phyloP scores from a whole-genome alignment of 371 early-diverging fungal genomes.

The Cokeromyces recurvatus region DNA sequence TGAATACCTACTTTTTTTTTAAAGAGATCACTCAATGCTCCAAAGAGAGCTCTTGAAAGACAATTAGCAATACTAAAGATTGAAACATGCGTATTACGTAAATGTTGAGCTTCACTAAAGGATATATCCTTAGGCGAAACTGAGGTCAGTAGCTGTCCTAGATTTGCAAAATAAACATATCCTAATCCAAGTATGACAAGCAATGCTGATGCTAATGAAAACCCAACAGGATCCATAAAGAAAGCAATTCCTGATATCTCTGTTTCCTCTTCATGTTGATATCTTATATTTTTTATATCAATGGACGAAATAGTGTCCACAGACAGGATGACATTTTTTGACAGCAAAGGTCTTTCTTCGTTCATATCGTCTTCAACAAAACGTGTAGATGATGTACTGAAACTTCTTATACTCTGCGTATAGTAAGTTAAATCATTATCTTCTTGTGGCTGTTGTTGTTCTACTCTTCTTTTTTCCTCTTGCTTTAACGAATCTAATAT shows the following conservation, averaged over 20 bases:
- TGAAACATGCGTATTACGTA: conserved; percentile 39
- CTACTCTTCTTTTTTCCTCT: neutral
- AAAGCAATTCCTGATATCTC: conserved; percentile 20
- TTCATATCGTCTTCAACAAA: conserved; percentile 6
- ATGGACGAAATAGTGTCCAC: conserved; percentile 1
- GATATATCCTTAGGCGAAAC: conserved; percentile 12
- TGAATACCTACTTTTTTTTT: conserved; percentile 29
- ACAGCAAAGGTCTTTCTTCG: conserved; percentile 4
- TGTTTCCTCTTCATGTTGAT: neutral
- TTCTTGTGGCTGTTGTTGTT: neutral
- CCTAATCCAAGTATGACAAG: conserved; percentile 36
- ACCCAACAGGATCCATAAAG: conserved; percentile 29
- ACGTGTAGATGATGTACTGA: conserved; percentile 15
- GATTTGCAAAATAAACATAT: conserved; percentile 40
- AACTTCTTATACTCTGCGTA: conserved; percentile 14
- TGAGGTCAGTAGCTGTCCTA: conserved; percentile 32
- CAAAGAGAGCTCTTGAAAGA: conserved; percentile 34
- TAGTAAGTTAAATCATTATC: no score
- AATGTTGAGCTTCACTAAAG: conserved; percentile 18
- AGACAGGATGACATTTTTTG: conserved; percentile 5
- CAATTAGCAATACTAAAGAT: conserved; percentile 47
- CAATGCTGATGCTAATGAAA: conserved; percentile 26
- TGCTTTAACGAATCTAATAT: conserved; percentile 15
- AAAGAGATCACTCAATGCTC: conserved; percentile 40
- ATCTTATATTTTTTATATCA: no score